A percentile compares a stretch with the other conserved stretches of the same genome.
Evolutionary conservation across 164 flowering plant species (phyloP).

Genomic region (Echeveria elegans): DNA sequence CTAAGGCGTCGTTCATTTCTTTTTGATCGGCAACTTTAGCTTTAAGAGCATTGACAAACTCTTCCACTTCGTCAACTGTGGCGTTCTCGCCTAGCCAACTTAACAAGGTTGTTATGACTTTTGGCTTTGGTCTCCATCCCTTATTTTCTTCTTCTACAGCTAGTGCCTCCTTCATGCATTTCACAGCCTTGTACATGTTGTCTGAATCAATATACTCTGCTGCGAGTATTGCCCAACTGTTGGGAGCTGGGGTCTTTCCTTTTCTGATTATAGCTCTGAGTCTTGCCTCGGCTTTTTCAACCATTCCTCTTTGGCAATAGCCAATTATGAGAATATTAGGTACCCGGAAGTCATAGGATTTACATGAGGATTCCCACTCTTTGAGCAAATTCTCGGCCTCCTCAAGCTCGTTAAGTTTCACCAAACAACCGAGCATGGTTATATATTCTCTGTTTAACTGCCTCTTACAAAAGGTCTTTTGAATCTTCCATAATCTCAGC

Average conservation of each 20-base stretch:
- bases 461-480: slow-evolving; percentile 21
- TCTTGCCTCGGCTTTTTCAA: slow-evolving; percentile 30
- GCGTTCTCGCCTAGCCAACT: slow-evolving; percentile 20
- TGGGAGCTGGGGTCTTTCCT: slow-evolving; percentile 26
- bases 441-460: slow-evolving; percentile 31
- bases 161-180: slow-evolving; percentile 31
- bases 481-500: slow-evolving; percentile 31
- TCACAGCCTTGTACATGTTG: slow-evolving; percentile 23
- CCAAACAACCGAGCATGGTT: slow-evolving; percentile 27
- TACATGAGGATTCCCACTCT: slow-evolving; percentile 36
- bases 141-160: slow-evolving; percentile 19
- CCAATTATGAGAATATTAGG: slow-evolving; percentile 35
- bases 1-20: slow-evolving; percentile 21
- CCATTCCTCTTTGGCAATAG: slow-evolving; percentile 23
- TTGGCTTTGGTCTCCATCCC: slow-evolving; percentile 27
- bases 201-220: slow-evolving; percentile 19
- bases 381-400: slow-evolving; percentile 21
- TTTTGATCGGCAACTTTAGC: slow-evolving; percentile 15
- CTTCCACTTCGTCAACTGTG: slow-evolving; percentile 19
- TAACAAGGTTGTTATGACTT: slow-evolving; percentile 12
- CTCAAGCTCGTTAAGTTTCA: slow-evolving; percentile 34
- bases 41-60: slow-evolving; percentile 23
- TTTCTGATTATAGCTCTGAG: slow-evolving; percentile 18
- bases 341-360: slow-evolving; percentile 31
- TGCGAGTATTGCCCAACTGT: slow-evolving; percentile 30